Evolutionary conservation across 208 protist species (phyloP), one percentile per base, ranked within the genome.

Genomic region (Lotmaria passim): DNA sequence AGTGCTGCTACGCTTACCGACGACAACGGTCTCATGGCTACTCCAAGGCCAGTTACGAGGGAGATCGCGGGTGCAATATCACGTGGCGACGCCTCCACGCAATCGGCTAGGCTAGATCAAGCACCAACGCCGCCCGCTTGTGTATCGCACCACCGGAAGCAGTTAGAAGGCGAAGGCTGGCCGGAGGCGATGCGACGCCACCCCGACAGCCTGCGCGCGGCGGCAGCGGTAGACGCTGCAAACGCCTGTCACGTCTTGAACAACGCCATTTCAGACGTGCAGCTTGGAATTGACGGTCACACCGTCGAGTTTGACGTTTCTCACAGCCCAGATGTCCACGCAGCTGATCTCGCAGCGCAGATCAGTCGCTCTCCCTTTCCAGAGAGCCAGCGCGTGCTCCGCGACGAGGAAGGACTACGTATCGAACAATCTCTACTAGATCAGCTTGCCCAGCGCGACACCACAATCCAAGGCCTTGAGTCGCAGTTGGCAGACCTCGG

Each of bases 121-220:
- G 17, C 11, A n/a, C 6, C n/a, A 4, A 5, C 11, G n/a, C 43
- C 6, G 7, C 47, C 47, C 23, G 21, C 47, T 12, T 52, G 23
- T 23, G 23, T 30, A 30, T 57, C 61, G 19, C 31, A 67, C 6
- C 61, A 67, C 34, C 44, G 51, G 47, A 67, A 67, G 48, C 14
- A 36, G 19, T 11, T 67, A 19, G 15, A 31, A 14, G 61, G 34
- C 12, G n/a, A 14, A 10, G 61, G 48, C 17, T 50, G 38, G 61
- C 6, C 10, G 11, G 46, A 56, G 1, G 44, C 38, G 14, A 17
- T 55, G 61, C 44, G 28, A 3, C 46, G 21, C 19, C 47, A 67
- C 38, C 61, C 61, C 39, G 33, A 26, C 19, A 50, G 39, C 31
- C n/a, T 67, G 34, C 61, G n/a, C 44, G 30, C 24, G 2, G 61